phyloP scores from a whole-genome alignment of 1,284 basidiomycete genomes.

The Trichosporon ovoides region DNA sequence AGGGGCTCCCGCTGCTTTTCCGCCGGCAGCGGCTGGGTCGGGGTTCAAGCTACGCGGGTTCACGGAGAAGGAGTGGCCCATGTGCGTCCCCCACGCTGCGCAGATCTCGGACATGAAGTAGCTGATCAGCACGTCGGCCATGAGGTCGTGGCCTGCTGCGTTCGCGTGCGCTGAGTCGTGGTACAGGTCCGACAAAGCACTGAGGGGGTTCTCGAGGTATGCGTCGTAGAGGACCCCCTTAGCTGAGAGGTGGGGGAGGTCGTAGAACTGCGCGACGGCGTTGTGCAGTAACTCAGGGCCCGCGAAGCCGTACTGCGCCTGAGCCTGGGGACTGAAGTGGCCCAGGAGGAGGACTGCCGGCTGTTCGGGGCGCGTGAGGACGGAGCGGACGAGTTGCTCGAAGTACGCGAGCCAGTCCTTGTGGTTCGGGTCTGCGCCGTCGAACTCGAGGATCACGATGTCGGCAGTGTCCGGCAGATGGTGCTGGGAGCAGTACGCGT shows the following conservation, averaged over 20 bases:
- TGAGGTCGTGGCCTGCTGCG: constrained; percentile 68
- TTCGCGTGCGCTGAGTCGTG: constrained; percentile 78
- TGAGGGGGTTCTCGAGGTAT: constrained; percentile 69
- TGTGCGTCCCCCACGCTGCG: constrained; percentile 69
- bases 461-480: constrained; percentile 88
- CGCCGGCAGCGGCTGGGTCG: constrained; percentile 11
- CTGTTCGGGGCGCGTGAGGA: constrained; percentile 77
- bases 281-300: constrained; percentile 84
- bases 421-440: constrained; percentile 74
- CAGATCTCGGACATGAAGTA: constrained; percentile 86
- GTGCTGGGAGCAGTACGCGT: constrained; percentile 81
- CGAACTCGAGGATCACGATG: constrained; percentile 87
- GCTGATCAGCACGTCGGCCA: constrained; percentile 76
- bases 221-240: constrained; percentile 75
- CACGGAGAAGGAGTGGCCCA: constrained; percentile 59
- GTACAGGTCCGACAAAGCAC: constrained; percentile 64
- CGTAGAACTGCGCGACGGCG: constrained; percentile 88
- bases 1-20: not conserved
- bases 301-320: constrained; percentile 69
- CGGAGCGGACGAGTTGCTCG: constrained; percentile 81
- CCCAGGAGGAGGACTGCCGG: constrained; percentile 86
- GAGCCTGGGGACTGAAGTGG: constrained; percentile 80
- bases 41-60: constrained; percentile 20
- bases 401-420: constrained; percentile 71
- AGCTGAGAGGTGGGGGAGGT: constrained; percentile 79